Base-by-base conservation (phyloP, 495 filamentous ascomycete genomes). In the Copromyces sp. region DNA sequence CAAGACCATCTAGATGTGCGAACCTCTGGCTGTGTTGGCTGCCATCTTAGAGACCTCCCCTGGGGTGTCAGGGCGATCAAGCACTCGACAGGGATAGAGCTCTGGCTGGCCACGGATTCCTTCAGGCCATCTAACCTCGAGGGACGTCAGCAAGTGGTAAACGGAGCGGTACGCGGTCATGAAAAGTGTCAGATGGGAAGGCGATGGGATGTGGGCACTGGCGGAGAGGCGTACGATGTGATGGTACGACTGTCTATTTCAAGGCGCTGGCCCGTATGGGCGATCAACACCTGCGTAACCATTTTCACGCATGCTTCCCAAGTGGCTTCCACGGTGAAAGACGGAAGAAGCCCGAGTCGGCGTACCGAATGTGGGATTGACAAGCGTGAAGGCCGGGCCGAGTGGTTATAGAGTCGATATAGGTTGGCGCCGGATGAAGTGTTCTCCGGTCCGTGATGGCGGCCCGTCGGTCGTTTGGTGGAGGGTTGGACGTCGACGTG, bases 261-360 rank as follows among this genome's bases (percentile, higher is more conserved):
- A 79, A 94, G 86, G 83, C 90, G 90, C 85, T 93, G 89, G 85
- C 94, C 94, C 77, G 91, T 91, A 85, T 95, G 94, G 85, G 93
- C 94, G 73, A 95, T 88, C 82, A 91, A 92, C 81, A 97, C 89
- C 81, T 93, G 88, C 88, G 94, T 94, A 75, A 83, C 83, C 84
- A 86, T 86, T 74, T 77, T 79, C 71, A 73, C 59, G 77, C 81
- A 83, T 83, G 72, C 77, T 79, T 78, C 75, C 7, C 53, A 65
- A 32, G 29, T 17, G 12, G 53, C 53, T 17, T 65, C 53, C 53
- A 65, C 53, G 53, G 29, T 29, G 11, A 29, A 59, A 59, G 53
- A 65, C 29, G 32, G 53, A 65, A 59, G 47, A 20, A 59, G 11
- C 20, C 20, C 32, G 53, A 17, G 53, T 65, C 53, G 53, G 53